These are phyloP conservation scores for Flaveria brownii DNA, from an alignment of 129 eudicot species.

Conservation along the genomic window DNA sequence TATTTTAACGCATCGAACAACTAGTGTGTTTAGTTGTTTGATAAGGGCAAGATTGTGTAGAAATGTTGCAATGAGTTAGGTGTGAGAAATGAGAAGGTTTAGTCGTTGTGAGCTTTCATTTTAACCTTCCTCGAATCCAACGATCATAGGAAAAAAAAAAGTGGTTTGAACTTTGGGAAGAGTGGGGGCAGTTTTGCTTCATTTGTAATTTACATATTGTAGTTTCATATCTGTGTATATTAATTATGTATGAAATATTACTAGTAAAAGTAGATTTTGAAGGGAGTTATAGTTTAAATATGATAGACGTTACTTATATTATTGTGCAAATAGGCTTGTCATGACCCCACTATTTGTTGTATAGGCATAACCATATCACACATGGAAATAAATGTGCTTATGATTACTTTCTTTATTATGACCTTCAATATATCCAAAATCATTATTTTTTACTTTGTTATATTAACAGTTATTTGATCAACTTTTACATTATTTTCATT, in stretches of 20 bases:
- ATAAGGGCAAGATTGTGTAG: constrained; percentile 21
- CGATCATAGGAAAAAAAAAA: constrained; percentile 4
- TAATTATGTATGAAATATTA: constrained; percentile 2
- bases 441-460: too few species aligned
- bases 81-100: constrained; percentile 24
- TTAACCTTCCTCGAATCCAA: constrained; percentile 33
- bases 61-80: constrained; percentile 36
- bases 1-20: background rate
- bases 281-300: background rate
- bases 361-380: constrained; percentile 19
- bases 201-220: constrained; percentile 28
- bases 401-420: background rate
- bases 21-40: constrained; percentile 19
- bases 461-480: too few species aligned
- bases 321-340: background rate
- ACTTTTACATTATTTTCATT: too few species aligned
- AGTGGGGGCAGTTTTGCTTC: constrained; percentile 43
- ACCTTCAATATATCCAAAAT: background rate
- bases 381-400: constrained; percentile 17
- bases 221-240: background rate
- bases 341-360: background rate
- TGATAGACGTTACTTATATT: background rate
- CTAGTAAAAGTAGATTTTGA: background rate
- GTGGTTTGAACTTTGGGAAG: constrained; percentile 32
- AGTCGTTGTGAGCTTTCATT: constrained; percentile 27